Conservation (phyloP, 179 eudicot species). For the Sideroxylon spinosum region DNA sequence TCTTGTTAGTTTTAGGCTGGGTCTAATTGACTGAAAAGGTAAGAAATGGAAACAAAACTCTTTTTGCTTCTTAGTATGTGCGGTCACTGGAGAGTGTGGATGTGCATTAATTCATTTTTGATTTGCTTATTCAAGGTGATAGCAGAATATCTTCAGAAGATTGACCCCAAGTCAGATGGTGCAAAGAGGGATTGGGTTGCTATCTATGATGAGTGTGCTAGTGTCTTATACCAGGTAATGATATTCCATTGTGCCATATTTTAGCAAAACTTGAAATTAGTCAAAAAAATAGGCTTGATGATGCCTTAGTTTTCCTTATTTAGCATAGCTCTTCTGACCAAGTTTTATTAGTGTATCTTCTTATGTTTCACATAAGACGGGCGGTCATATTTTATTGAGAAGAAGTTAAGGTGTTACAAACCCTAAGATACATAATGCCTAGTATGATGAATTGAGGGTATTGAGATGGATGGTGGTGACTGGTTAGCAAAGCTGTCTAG, state of each 20-base stretch:
- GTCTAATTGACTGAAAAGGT: neutral
- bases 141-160: slow-evolving; percentile 94
- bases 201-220: slow-evolving; percentile 97
- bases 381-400: slow-evolving; percentile 1
- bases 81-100: neutral
- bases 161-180: slow-evolving; percentile 99
- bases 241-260: neutral
- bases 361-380: neutral
- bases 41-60: slow-evolving; percentile 2
- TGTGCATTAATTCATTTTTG: slow-evolving; percentile 14
- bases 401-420: slow-evolving; percentile 2
- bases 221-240: slow-evolving; percentile 80
- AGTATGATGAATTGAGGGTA: neutral
- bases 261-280: neutral
- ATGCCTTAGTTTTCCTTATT: neutral
- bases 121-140: slow-evolving; percentile 52
- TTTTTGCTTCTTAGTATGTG: neutral
- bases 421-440: neutral
- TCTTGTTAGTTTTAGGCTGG: neutral
- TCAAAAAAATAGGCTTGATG: neutral
- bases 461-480: neutral
- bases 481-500: neutral
- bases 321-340: neutral
- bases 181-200: slow-evolving; percentile 99
- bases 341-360: neutral